A percentile compares a stretch with the other conserved stretches of the same genome.
phyloP scores from a whole-genome alignment of 2,329 filamentous ascomycete species.

The Penicillium sp. region DNA sequence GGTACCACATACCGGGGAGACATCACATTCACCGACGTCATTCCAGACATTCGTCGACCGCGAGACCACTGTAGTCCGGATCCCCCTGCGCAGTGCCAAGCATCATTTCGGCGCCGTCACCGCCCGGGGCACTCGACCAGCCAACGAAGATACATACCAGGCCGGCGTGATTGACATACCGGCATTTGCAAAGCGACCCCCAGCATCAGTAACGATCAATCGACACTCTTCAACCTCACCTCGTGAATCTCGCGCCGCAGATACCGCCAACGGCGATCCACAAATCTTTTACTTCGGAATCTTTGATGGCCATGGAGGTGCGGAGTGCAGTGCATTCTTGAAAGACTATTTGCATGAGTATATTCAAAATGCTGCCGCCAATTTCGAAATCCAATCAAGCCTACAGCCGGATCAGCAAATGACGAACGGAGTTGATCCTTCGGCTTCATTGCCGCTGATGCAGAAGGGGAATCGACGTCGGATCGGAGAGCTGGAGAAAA shows the following conservation, averaged over 20 bases:
- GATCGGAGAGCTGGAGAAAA: conserved; percentile 68
- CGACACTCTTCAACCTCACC: conserved; percentile 27
- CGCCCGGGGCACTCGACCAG: conserved; percentile 76
- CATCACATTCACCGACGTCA: conserved; percentile 54
- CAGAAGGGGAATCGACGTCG: conserved; percentile 59
- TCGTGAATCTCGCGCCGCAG: conserved; percentile 67
- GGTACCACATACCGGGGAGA: conserved; percentile 67
- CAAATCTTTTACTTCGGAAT: conserved; percentile 98
- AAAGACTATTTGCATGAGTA: conserved; percentile 83
- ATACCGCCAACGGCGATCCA: conserved; percentile 80
- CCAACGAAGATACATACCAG: conserved; percentile 94
- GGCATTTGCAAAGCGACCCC: conserved; percentile 82
- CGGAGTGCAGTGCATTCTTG: conserved; percentile 83
- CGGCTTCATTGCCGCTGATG: conserved; percentile 48
- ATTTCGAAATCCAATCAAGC: conserved; percentile 78
- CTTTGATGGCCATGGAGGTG: conserved; percentile 93
- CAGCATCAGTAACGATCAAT: conserved; percentile 59
- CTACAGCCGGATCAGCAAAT: conserved; percentile 50
- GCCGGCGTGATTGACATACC: conserved; percentile 92
- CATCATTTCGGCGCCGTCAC: conserved; percentile 88
- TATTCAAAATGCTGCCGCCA: conserved; percentile 75
- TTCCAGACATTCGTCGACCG: conserved; percentile 65
- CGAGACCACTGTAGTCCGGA: conserved; percentile 91
- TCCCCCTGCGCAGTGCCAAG: conserved; percentile 88
- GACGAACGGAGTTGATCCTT: conserved; percentile 10